Evolutionary conservation across 805 yeast genomes (phyloP).

Genomic region (Zygosaccharomyces bailii): DNA sequence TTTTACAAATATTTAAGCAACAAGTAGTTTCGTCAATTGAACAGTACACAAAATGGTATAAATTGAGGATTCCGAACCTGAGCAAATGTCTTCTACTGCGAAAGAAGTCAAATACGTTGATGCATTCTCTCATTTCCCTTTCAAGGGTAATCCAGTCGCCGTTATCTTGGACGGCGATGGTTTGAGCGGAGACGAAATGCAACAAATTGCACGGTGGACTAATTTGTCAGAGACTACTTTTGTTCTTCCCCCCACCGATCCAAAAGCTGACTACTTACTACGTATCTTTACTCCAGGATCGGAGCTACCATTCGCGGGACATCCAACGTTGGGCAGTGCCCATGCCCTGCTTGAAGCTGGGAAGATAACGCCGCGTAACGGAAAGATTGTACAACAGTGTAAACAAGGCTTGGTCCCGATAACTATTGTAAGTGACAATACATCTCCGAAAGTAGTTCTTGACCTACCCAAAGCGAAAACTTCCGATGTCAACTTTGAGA

Average conservation of each 20-base stretch:
- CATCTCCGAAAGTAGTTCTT: conserved; percentile 19
- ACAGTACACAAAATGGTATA: no score
- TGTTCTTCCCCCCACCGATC: conserved; percentile 38
- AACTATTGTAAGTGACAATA: conserved; percentile 17
- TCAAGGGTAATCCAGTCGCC: conserved; percentile 48
- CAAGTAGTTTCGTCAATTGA: no score
- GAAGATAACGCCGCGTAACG: conserved; percentile 25
- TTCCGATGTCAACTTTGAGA: conserved; percentile 2
- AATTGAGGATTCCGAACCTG: no score
- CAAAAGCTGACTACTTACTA: conserved; percentile 43
- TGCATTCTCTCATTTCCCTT: conserved; percentile 31
- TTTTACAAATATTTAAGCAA: no score
- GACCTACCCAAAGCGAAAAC: conserved; percentile 11
- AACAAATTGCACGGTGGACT: conserved; percentile 48
- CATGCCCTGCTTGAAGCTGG: conserved; percentile 39
- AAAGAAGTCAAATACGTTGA: conserved; percentile 28
- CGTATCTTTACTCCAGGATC: conserved; percentile 43
- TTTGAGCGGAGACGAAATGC: conserved; percentile 41
- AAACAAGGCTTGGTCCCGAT: conserved; percentile 40
- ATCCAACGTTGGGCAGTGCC: conserved; percentile 50
- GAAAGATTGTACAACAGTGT: conserved; percentile 41
- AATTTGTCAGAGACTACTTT: conserved; percentile 53
- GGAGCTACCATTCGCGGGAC: conserved; percentile 58
- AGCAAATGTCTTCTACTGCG: background rate
- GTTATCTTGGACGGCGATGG: conserved; percentile 27